phyloP scores from a whole-genome alignment of 192 early-diverging fungal species.

The Entrophospora sp. region DNA sequence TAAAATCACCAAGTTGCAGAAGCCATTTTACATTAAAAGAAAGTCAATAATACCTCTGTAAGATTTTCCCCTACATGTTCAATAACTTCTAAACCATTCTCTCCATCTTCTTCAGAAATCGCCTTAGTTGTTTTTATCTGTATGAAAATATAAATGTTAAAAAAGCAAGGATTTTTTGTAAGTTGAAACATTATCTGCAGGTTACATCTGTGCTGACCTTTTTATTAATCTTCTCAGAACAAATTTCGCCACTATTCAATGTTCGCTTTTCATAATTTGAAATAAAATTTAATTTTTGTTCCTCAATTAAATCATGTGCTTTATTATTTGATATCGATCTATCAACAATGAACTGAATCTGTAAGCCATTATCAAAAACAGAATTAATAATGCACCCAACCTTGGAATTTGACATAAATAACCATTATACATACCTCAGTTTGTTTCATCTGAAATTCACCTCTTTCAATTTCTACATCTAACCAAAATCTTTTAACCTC shows the following conservation, averaged over 20 bases:
- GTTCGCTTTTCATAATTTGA: not conserved
- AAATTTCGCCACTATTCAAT: not conserved
- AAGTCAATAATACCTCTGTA: too few relatives aligned
- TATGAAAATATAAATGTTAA: too few relatives aligned
- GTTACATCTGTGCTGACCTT: not conserved
- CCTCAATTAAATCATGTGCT: not conserved
- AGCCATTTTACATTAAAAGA: too few relatives aligned
- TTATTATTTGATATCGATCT: not conserved
- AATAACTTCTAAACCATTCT: too few relatives aligned
- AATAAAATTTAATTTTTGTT: not conserved
- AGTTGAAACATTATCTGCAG: not conserved
- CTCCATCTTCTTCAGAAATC: too few relatives aligned
- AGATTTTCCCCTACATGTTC: too few relatives aligned
- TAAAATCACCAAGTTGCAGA: too few relatives aligned
- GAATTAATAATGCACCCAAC: not conserved
- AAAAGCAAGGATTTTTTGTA: too few relatives aligned
- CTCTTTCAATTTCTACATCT: not conserved
- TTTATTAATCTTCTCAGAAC: not conserved
- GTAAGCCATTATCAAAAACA: not conserved
- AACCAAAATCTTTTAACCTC: not conserved
- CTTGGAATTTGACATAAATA: not conserved
- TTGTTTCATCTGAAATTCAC: not conserved
- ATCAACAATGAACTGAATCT: conserved; percentile 3
- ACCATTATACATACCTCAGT: not conserved
- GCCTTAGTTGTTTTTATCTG: too few relatives aligned